Base-by-base conservation (phyloP, 345 rosid species). In the Mallotus nudiflorus region DNA sequence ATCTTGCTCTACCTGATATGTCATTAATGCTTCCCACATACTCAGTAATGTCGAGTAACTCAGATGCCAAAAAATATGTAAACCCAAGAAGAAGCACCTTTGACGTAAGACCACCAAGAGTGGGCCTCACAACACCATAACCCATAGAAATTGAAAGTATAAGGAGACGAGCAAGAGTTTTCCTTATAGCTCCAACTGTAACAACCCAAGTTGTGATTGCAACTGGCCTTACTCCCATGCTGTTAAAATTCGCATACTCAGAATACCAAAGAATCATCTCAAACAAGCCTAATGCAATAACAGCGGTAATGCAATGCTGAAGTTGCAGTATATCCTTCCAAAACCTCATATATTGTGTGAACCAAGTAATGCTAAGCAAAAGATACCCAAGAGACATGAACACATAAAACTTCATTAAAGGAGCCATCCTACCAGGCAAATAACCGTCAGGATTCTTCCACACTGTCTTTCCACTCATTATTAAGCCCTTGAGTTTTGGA, bases 351-450 rank as follows among this genome's bases (percentile, higher is more conserved):
- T 89, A 90, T 79, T 95, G 99, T 33, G 81, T 49, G 75, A 90
- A 87, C 99, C 99, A 95, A 56, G 90, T 51, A 46, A 79, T 79
- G 75, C 85, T 79, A 56, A 95, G 91, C 65, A 92, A 37, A 77
- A 87, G 14, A 81, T 90, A 95, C 0, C 86, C 94, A 70, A 92
- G 74, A 5, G 92, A 78, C 97, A 92, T 87, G 50, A 75, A 83
- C 64, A 85, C 86, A 60, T 90, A 92, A 72, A 95, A 95, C 73
- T 77, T 87, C 94, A 86, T 84, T 64, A 90, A 77, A 7, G 99
- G 99, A 46, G 99, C 93, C 99, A 95, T 95, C 79, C 99, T 83
- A 27, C 98, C 98, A 8, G 98, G 99, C 73, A 95, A 85, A 80
- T 86, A 92, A 42, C 99, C 99, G 62, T 82, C 77, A 12, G 98